These are phyloP conservation scores for Fusarium beomiforme DNA, from an alignment of 2,329 filamentous ascomycete species.

Conservation along the genomic window DNA sequence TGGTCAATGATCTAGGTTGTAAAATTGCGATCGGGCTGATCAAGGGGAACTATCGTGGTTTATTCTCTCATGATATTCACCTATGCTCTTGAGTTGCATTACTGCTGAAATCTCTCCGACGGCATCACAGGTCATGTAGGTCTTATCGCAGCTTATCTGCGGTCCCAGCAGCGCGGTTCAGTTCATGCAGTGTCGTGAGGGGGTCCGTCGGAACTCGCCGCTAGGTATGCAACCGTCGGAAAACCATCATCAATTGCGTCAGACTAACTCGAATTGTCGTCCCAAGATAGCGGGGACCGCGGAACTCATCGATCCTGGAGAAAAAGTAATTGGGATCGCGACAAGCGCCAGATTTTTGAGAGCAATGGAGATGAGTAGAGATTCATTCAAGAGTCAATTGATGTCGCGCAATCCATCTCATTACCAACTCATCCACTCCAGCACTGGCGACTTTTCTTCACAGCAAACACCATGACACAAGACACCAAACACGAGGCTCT, in stretches of 20 bases:
- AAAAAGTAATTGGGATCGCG: too few relatives aligned
- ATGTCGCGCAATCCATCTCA: neutral
- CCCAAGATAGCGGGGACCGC: conserved; percentile 3
- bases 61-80: neutral
- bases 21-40: neutral
- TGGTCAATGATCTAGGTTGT: neutral
- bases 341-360: neutral
- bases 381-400: neutral
- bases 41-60: neutral
- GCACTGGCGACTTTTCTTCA: neutral
- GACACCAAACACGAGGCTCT: conserved; percentile 53
- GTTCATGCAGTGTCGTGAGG: neutral
- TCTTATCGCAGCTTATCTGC: neutral
- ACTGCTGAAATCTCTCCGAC: neutral
- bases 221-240: conserved; percentile 16
- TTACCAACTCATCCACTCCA: neutral
- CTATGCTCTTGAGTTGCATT: neutral
- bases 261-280: neutral
- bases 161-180: conserved; percentile 1
- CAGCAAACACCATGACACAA: conserved; percentile 7
- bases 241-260: neutral
- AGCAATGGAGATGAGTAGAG: neutral
- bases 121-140: neutral
- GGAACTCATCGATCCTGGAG: neutral
- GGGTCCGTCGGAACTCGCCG: conserved; percentile 3